Conservation (phyloP, 495 filamentous ascomycete species). For the Evernia prunastri region DNA sequence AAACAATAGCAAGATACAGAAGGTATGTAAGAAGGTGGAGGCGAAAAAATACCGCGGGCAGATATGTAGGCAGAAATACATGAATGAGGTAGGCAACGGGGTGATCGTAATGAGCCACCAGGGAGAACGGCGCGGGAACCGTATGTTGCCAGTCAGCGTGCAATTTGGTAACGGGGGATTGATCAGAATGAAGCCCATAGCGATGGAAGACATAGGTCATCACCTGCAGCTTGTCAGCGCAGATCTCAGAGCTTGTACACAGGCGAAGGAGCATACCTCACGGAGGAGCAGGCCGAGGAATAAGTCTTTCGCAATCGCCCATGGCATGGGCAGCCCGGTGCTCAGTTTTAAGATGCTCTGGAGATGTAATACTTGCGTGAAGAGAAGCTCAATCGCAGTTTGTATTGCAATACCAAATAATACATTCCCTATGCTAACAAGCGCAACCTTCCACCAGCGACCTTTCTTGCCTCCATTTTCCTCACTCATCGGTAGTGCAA, state of each 20-base stretch:
- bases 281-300: slow-evolving; percentile 44
- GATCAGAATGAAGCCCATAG: slow-evolving; percentile 54
- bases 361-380: slow-evolving; percentile 44
- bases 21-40: slow-evolving; percentile 78
- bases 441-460: slow-evolving; percentile 47
- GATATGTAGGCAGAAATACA: slow-evolving; percentile 65
- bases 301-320: slow-evolving; percentile 50
- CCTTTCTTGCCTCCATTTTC: slow-evolving; percentile 38
- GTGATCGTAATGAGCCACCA: slow-evolving; percentile 72
- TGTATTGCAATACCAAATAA: slow-evolving; percentile 51
- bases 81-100: slow-evolving; percentile 64
- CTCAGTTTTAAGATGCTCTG: slow-evolving; percentile 54
- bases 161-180: slow-evolving; percentile 32
- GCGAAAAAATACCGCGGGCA: slow-evolving; percentile 59
- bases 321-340: slow-evolving; percentile 55
- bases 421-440: slow-evolving; percentile 54
- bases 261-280: slow-evolving; percentile 40
- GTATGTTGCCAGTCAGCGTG: slow-evolving; percentile 64
- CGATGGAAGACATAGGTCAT: slow-evolving; percentile 67
- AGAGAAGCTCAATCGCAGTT: slow-evolving; percentile 48
- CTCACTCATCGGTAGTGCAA: slow-evolving; percentile 55
- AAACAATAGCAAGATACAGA: slow-evolving; percentile 58
- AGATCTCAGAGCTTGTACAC: not conserved
- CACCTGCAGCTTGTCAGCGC: slow-evolving; percentile 31
- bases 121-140: slow-evolving; percentile 55